Conservation (phyloP, 2,329 filamentous ascomycete genomes). For the Fusarium sp. region DNA sequence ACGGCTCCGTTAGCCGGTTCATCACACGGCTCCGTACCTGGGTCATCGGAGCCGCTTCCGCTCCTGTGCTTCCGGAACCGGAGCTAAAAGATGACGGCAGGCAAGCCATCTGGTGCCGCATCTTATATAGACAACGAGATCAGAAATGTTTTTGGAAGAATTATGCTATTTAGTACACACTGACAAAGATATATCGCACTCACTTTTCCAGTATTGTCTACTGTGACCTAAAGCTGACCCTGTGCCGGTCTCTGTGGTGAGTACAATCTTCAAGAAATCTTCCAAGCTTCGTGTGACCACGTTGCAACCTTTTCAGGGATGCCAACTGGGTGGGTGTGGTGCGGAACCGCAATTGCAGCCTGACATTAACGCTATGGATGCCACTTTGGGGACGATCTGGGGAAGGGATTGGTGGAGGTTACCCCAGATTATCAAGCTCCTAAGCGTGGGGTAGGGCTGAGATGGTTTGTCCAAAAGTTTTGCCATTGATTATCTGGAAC, state of each 20-base stretch:
- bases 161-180: too few species aligned
- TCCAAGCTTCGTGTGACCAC: not conserved
- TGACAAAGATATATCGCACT: too few species aligned
- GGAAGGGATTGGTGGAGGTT: not conserved
- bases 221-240: too few species aligned
- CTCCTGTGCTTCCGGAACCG: slow-evolving; percentile 33
- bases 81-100: not conserved
- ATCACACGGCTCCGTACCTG: not conserved
- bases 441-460: not conserved
- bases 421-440: not conserved
- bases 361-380: not conserved
- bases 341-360: not conserved
- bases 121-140: not conserved
- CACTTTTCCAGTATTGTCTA: too few species aligned
- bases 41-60: slow-evolving; percentile 4
- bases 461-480: not conserved
- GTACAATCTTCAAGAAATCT: too few species aligned
- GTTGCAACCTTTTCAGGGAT: not conserved
- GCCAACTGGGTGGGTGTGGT: not conserved
- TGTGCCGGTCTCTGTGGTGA: too few species aligned
- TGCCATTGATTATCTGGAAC: not conserved
- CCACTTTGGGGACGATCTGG: not conserved
- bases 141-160: too few species aligned
- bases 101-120: not conserved
- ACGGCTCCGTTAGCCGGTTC: not conserved